Evolutionary conservation across 2,329 filamentous ascomycete species (phyloP).

Genomic region (Cryphonectria nitschkei): DNA sequence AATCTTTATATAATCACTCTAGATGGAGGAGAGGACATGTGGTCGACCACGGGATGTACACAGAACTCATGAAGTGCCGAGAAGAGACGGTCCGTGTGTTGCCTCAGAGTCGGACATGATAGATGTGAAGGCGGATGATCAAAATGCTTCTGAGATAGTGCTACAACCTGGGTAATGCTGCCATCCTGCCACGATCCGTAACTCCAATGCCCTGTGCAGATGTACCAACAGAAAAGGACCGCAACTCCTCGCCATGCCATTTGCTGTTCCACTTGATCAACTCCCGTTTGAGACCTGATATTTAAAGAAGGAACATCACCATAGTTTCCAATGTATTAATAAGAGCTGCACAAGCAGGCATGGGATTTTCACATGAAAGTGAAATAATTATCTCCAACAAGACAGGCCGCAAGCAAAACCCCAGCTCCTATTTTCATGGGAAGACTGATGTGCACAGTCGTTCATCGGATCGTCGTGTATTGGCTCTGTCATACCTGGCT

Average conservation of each 20-base stretch:
- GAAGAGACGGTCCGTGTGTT: not conserved
- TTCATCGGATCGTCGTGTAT: not conserved
- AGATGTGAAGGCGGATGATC: not conserved
- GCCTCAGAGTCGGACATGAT: not conserved
- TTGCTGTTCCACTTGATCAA: conserved; percentile 9
- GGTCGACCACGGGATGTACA: not conserved
- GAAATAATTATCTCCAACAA: conserved; percentile 20
- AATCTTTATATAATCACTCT: not conserved
- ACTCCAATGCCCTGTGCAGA: conserved; percentile 24
- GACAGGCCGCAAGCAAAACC: conserved; percentile 19
- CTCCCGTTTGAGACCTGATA: not conserved
- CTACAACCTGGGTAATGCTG: conserved; percentile 2
- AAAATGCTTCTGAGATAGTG: conserved; percentile 10
- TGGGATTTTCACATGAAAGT: not conserved
- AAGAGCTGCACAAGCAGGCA: no score
- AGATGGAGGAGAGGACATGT: not conserved
- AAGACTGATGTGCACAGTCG: not conserved
- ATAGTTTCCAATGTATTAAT: not conserved
- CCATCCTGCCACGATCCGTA: conserved; percentile 16
- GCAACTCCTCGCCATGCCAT: conserved; percentile 19
- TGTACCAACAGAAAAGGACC: conserved; percentile 14
- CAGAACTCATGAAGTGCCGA: not conserved
- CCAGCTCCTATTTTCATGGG: not conserved
- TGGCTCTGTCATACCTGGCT: not conserved
- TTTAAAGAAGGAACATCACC: not conserved